Evolutionary conservation across 2,329 filamentous ascomycete species (phyloP).

Genomic region (Leptographium procerum): DNA sequence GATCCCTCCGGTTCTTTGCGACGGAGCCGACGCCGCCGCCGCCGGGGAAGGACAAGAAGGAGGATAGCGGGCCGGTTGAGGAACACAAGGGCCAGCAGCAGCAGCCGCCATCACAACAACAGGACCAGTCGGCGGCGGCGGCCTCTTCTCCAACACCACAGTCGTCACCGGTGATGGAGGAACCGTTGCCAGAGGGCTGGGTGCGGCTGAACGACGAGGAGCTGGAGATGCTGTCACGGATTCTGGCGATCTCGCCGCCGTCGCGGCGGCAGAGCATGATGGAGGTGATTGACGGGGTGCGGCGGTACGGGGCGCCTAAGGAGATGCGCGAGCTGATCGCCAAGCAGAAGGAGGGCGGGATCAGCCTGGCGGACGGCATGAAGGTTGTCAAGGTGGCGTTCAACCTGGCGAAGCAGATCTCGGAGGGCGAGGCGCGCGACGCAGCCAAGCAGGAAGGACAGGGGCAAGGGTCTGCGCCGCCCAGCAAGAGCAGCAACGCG

Average conservation of each 20-base stretch:
- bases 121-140: not conserved
- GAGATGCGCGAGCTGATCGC: constrained; percentile 50
- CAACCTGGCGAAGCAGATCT: constrained; percentile 37
- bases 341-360: constrained; percentile 43
- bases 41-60: constrained; percentile 7
- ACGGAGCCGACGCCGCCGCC: constrained; percentile 4
- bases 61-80: not conserved
- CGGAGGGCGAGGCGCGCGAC: constrained; percentile 14
- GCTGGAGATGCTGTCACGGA: constrained; percentile 41
- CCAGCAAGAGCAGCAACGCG: constrained; percentile 3
- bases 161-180: not conserved
- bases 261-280: constrained; percentile 50
- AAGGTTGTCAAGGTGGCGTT: constrained; percentile 47
- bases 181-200: constrained; percentile 32
- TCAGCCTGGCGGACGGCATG: constrained; percentile 38
- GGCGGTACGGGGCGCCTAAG: constrained; percentile 55
- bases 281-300: constrained; percentile 49
- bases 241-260: constrained; percentile 51
- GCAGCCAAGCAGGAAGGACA: not conserved
- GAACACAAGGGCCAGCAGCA: not conserved
- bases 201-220: constrained; percentile 34
- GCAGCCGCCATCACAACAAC: not conserved
- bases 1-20: constrained; percentile 8
- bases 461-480: constrained; percentile 6
- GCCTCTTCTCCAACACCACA: not conserved